These are phyloP conservation scores for Colletotrichum agaves DNA, from an alignment of 2,329 filamentous ascomycete genomes.

Conservation along the genomic window DNA sequence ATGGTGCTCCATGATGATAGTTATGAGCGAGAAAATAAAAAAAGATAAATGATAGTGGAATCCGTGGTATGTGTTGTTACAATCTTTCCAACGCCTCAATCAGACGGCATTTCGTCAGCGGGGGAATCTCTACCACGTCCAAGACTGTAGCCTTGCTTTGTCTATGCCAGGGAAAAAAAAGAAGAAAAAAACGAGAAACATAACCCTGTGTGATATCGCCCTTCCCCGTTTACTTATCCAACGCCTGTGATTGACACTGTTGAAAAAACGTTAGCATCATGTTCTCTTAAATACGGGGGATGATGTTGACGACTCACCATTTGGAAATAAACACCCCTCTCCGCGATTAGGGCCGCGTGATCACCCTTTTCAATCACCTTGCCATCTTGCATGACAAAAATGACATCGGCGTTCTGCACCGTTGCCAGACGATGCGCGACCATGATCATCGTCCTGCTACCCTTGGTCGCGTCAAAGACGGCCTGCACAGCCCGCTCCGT, in stretches of 20 bases:
- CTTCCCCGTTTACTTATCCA: conserved; percentile 26
- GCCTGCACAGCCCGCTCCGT: conserved; percentile 34
- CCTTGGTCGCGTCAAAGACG: conserved; percentile 33
- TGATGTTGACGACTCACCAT: conserved; percentile 18
- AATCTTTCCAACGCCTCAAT: conserved; percentile 18
- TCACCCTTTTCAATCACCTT: conserved; percentile 49
- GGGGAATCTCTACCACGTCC: conserved; percentile 7
- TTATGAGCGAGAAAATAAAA: too few species aligned
- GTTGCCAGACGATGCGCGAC: conserved; percentile 56
- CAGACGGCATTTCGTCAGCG: not conserved
- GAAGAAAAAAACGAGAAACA: not conserved
- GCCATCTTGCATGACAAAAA: conserved; percentile 56
- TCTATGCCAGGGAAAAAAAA: not conserved
- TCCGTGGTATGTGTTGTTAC: conserved; percentile 14
- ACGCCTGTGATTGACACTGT: conserved; percentile 36
- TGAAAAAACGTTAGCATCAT: not conserved
- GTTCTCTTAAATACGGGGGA: too few species aligned
- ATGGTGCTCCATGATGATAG: not conserved
- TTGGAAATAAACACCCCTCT: conserved; percentile 32
- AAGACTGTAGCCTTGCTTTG: conserved; percentile 6
- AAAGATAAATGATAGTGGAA: not conserved
- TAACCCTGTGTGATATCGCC: not conserved
- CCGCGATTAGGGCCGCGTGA: conserved; percentile 28
- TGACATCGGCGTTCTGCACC: conserved; percentile 54
- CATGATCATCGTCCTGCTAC: conserved; percentile 43